These are phyloP conservation scores for Macrocystidia cucumis DNA, from an alignment of 1,284 basidiomycete species.

Conservation along the genomic window DNA sequence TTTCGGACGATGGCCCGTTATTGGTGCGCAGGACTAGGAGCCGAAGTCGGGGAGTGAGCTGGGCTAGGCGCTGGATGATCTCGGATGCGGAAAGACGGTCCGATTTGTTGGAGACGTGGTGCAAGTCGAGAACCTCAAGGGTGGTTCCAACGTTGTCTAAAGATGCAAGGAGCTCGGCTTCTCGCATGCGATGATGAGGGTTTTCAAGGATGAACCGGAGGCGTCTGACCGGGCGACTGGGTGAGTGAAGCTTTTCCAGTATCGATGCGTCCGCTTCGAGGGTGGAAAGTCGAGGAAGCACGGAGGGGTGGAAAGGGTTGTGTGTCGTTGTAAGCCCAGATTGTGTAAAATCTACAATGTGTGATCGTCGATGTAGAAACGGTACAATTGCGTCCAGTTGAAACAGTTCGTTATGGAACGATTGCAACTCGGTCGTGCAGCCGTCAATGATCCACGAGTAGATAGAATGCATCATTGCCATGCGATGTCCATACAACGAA, in stretches of 20 bases:
- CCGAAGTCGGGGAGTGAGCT: slow-evolving; percentile 7
- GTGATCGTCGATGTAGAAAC: slow-evolving; percentile 11
- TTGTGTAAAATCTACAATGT: slow-evolving; percentile 12
- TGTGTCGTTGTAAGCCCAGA: slow-evolving; percentile 5
- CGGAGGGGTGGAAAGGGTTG: slow-evolving; percentile 5
- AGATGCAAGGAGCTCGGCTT: slow-evolving; percentile 6
- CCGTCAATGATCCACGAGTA: slow-evolving; percentile 15
- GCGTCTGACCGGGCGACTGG: slow-evolving; percentile 8
- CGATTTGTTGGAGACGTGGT: slow-evolving; percentile 4
- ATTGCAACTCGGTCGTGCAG: slow-evolving; percentile 10
- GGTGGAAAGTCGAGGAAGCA: slow-evolving; percentile 9
- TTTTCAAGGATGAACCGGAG: slow-evolving; percentile 9
- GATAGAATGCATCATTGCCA: slow-evolving; percentile 15
- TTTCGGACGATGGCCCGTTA: too few relatives aligned
- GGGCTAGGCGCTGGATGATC: slow-evolving; percentile 7
- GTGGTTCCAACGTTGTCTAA: slow-evolving; percentile 10
- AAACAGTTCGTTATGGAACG: slow-evolving; percentile 14
- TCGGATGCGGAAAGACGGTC: slow-evolving; percentile 5
- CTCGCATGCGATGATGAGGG: slow-evolving; percentile 1
- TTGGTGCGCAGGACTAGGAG: slow-evolving; percentile 2
- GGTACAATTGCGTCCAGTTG: slow-evolving; percentile 10
- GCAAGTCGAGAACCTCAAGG: slow-evolving; percentile 7
- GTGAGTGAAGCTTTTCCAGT: slow-evolving; percentile 7
- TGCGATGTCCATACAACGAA: slow-evolving; percentile 12
- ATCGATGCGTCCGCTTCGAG: slow-evolving; percentile 11